Evolutionary conservation across 305 asterid species (phyloP).

Genomic region (Fraxinus nigra): DNA sequence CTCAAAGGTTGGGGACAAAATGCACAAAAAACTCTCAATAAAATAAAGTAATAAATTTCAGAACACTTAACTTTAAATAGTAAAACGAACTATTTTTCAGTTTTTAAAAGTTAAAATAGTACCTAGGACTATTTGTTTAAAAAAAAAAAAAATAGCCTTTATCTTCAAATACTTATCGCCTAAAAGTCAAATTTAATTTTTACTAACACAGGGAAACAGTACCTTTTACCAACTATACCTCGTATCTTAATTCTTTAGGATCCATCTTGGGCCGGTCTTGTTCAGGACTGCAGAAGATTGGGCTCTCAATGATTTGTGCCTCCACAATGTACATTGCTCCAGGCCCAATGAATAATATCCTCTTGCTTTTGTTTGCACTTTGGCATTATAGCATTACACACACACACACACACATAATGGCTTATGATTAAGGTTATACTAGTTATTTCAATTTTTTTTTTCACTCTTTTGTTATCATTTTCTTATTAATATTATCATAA

Average conservation of each 20-base stretch:
- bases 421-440: slow-evolving; percentile 15
- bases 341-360: background rate
- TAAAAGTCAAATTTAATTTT: too few relatives aligned
- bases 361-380: slow-evolving; percentile 13
- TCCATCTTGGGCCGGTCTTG: background rate
- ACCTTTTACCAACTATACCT: too few relatives aligned
- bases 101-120: background rate
- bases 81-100: background rate
- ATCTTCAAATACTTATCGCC: too few relatives aligned
- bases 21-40: background rate
- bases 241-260: background rate
- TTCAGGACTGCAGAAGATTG: background rate
- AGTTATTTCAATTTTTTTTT: slow-evolving; percentile 21
- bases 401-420: slow-evolving; percentile 4
- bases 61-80: background rate
- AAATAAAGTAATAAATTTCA: too few relatives aligned
- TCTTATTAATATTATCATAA: slow-evolving; percentile 24
- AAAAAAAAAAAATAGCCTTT: too few relatives aligned
- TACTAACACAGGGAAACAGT: too few relatives aligned
- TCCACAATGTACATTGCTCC: background rate
- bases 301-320: background rate
- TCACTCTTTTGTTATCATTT: slow-evolving; percentile 26
- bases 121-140: background rate
- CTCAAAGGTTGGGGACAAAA: background rate
- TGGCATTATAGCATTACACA: slow-evolving; percentile 2